Conservation (phyloP, 2,329 filamentous ascomycete genomes). For the Aciculosporium take region DNA sequence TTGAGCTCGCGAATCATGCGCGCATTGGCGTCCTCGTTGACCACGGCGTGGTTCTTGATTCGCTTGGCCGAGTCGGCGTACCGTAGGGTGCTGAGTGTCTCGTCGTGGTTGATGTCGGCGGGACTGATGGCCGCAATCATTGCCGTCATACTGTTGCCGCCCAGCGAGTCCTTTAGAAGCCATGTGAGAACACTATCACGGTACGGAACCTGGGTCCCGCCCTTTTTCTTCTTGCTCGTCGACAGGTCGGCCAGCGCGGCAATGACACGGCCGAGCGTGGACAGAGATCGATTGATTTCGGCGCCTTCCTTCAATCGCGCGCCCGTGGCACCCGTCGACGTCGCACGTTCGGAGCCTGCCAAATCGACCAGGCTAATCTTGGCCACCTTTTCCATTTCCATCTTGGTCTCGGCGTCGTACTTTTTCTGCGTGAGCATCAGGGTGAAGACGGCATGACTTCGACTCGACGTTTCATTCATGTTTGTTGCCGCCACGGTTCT, state of each 20-base stretch:
- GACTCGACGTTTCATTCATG: constrained; percentile 99
- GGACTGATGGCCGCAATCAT: constrained; percentile 99
- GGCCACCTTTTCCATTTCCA: constrained; percentile 95
- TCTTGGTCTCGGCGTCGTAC: constrained; percentile 79
- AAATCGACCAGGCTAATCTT: constrained; percentile 97
- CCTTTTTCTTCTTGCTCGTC: constrained; percentile 67
- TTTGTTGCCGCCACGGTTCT: constrained; percentile 95
- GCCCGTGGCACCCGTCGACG: constrained; percentile 91
- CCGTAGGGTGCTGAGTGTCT: constrained; percentile 85
- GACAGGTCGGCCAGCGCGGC: constrained; percentile 86
- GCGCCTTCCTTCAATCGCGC: constrained; percentile 93
- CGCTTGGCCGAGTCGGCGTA: constrained; percentile 97
- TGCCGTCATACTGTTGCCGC: constrained; percentile 97
- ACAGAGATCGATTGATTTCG: constrained; percentile 94
- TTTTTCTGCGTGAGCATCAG: constrained; percentile 90
- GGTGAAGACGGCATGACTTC: constrained; percentile 96
- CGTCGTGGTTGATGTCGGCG: constrained; percentile 97
- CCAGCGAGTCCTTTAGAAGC: constrained; percentile 90
- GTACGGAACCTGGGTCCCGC: constrained; percentile 71
- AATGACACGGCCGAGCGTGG: constrained; percentile 93
- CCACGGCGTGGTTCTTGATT: constrained; percentile 98
- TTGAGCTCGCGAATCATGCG: constrained; percentile 98
- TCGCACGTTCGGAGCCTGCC: constrained; percentile 91
- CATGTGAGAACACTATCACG: constrained; percentile 94
- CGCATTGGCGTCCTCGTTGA: constrained; percentile 97